Evolutionary conservation across 2,329 filamentous ascomycete genomes (phyloP), one percentile per base, ranked within the genome.

Genomic region (Gnomoniopsis sp.): DNA sequence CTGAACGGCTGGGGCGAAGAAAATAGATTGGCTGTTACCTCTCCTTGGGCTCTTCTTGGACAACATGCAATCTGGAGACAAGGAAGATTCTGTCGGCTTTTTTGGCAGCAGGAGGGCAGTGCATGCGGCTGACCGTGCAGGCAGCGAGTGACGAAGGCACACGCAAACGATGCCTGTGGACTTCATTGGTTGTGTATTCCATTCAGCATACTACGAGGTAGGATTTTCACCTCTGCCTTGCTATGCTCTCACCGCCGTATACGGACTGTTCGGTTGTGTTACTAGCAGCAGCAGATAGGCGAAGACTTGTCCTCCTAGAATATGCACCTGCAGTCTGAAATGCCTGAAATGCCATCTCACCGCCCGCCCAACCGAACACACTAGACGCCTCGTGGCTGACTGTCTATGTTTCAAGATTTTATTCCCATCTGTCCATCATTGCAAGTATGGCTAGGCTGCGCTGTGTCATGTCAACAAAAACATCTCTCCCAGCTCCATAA

Each of bases 261-360:
- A 41, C 12, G 36, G 17, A 41, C 12, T 3, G 36, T 41, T 30
- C 8, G 26, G 26, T 30, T 30, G 26, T 30, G 26, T 30, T 30
- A 30, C 26, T 54, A 46, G 50, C 30, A 51, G 49, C 15, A 54
- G n/a, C 15, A 48, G 49, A 54, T 36, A 57, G 49, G 44, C 54
- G 50, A 38, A 44, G 33, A 30, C 46, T 58, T 38, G 49, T 57
- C 50, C 43, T 58, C 48, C 50, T 46, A 46, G 21, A 23, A 38
- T 19, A 47, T 50, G 30, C 54, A 57, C 51, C n/a, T 33, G 22
- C 36, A 44, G 38, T 30, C 44, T 48, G 47, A 21, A 10, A 4
- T 30, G 8, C 26, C 26, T 30, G 8, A 30, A 30, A 12, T 8
- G 46, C 36, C 36, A 58, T 55, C 55, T 60, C 58, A 60, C 58